phyloP scores from a whole-genome alignment of 768 basidiomycete species.

The Mycena olivaceomarginata region DNA sequence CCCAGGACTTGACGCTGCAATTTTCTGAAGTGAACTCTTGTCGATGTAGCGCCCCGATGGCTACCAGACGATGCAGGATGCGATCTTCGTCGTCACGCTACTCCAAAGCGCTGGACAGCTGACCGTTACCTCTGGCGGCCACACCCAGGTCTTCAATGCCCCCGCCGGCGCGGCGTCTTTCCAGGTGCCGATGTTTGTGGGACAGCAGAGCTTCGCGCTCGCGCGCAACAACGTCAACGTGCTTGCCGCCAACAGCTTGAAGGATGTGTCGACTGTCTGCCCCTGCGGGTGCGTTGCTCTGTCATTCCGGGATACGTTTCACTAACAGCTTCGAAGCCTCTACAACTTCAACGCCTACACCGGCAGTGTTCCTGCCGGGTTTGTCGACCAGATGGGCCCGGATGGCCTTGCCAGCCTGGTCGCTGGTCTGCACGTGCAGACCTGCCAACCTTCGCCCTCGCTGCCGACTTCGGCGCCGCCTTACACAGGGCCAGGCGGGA shows the following conservation, averaged over 20 bases:
- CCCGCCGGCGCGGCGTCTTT: slow-evolving; percentile 41
- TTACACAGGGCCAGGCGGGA: slow-evolving; percentile 34
- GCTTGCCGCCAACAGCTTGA: slow-evolving; percentile 39
- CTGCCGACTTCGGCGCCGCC: slow-evolving; percentile 42
- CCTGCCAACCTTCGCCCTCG: slow-evolving; percentile 34
- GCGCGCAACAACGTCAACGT: slow-evolving; percentile 37
- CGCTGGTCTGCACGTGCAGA: slow-evolving; percentile 34
- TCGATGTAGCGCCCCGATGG: slow-evolving; percentile 34
- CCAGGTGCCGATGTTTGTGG: slow-evolving; percentile 39
- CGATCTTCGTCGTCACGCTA: slow-evolving; percentile 41
- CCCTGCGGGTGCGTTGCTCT: slow-evolving; percentile 38
- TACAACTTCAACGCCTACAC: slow-evolving; percentile 47
- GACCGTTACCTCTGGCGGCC: slow-evolving; percentile 38
- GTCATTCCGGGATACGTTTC: not conserved
- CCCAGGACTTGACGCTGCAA: not conserved
- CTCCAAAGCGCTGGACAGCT: slow-evolving; percentile 30
- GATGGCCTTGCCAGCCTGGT: slow-evolving; percentile 31
- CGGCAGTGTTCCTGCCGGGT: slow-evolving; percentile 29
- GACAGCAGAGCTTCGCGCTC: slow-evolving; percentile 42
- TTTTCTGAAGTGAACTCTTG: not conserved
- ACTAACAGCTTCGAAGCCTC: not conserved
- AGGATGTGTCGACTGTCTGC: slow-evolving; percentile 31
- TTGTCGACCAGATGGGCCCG: slow-evolving; percentile 36
- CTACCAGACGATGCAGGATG: slow-evolving; percentile 34
- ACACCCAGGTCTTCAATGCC: slow-evolving; percentile 24